Evolutionary conservation across 2,329 filamentous ascomycete genomes (phyloP).

Genomic region (Clathrospora elynae): DNA sequence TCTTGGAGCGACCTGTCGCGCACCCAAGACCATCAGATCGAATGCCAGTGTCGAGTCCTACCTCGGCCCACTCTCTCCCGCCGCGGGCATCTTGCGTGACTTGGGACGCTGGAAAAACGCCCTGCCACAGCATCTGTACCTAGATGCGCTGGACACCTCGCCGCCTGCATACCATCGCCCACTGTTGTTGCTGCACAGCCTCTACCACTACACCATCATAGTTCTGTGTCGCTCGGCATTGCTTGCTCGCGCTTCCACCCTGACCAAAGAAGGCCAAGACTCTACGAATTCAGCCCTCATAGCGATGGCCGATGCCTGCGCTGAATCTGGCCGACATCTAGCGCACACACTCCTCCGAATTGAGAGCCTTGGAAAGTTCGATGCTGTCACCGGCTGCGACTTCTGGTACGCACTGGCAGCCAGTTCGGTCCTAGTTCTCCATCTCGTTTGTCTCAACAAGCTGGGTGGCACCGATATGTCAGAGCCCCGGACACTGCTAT

Average conservation of each 20-base stretch:
- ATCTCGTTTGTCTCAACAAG: constrained; percentile 42
- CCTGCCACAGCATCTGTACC: constrained; percentile 47
- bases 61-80: constrained; percentile 47
- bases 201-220: constrained; percentile 50
- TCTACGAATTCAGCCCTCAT: constrained; percentile 34
- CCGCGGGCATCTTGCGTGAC: constrained; percentile 47
- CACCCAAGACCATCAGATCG: constrained; percentile 41
- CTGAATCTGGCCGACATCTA: constrained; percentile 45
- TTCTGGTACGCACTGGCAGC: constrained; percentile 50
- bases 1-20: constrained; percentile 48
- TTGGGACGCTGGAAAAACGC: constrained; percentile 48
- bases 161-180: constrained; percentile 46
- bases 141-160: constrained; percentile 41
- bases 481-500: constrained; percentile 41
- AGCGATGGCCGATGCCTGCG: constrained; percentile 47
- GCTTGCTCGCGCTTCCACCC: constrained; percentile 44
- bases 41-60: constrained; percentile 46
- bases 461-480: constrained; percentile 23
- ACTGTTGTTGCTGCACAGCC: constrained; percentile 48
- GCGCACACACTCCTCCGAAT: constrained; percentile 46
- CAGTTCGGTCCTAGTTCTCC: constrained; percentile 47
- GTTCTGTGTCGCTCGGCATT: constrained; percentile 49
- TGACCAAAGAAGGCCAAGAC: constrained; percentile 36
- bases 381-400: constrained; percentile 51
- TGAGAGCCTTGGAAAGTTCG: constrained; percentile 47